Percentiles rank a stretch among this genome's conserved stretches.
Evolutionary conservation across 2,329 filamentous ascomycete genomes (phyloP).

Genomic region (Phyllosticta citrichinensis): DNA sequence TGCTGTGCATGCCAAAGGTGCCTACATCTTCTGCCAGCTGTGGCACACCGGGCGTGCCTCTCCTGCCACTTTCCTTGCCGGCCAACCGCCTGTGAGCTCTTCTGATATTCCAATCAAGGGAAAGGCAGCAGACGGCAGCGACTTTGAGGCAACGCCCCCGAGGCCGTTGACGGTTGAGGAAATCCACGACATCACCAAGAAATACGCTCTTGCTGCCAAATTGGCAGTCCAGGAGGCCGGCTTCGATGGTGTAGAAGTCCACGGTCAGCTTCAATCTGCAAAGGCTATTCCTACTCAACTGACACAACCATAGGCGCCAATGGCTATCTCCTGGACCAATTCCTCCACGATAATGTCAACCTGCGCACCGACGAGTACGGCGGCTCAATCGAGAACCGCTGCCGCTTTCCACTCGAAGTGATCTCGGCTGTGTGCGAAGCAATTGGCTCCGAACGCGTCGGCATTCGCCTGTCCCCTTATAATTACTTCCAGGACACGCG

Average conservation of each 20-base stretch:
- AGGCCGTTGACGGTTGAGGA: conserved; percentile 28
- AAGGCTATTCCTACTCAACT: background rate
- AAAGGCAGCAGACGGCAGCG: conserved; percentile 27
- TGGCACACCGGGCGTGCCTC: conserved; percentile 20
- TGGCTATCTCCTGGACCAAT: conserved; percentile 58
- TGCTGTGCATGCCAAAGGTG: conserved; percentile 24
- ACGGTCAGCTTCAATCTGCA: conserved; percentile 7
- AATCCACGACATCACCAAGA: conserved; percentile 28
- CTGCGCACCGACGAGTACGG: conserved; percentile 23
- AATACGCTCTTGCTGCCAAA: conserved; percentile 30
- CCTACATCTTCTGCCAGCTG: conserved; percentile 24
- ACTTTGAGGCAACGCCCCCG: conserved; percentile 23
- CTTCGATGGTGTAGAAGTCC: conserved; percentile 33
- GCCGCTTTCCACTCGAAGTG: conserved; percentile 23
- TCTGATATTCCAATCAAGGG: conserved; percentile 29
- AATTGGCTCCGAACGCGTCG: conserved; percentile 14
- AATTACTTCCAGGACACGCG: conserved; percentile 32
- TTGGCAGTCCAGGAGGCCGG: conserved; percentile 25
- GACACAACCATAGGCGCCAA: conserved; percentile 16
- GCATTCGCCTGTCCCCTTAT: conserved; percentile 19
- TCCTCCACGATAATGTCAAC: conserved; percentile 43
- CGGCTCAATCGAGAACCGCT: conserved; percentile 21
- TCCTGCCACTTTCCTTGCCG: conserved; percentile 29
- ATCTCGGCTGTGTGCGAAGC: conserved; percentile 20
- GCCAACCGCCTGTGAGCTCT: conserved; percentile 17